phyloP scores from a whole-genome alignment of 75 land plant species.

The Sequoiadendron giganteum region DNA sequence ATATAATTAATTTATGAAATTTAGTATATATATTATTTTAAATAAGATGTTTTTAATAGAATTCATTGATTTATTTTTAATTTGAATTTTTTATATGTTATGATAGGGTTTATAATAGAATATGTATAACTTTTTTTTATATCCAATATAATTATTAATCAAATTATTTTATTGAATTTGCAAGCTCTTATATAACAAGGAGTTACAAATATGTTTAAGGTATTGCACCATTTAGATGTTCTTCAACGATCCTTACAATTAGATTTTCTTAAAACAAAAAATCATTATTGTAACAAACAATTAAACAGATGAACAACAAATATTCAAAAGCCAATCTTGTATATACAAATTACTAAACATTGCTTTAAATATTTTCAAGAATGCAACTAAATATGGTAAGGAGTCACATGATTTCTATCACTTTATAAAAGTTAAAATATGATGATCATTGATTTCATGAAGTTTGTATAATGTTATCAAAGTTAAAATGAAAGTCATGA shows the following conservation, averaged over 20 bases:
- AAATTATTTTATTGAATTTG: not conserved
- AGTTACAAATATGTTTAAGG: conserved; percentile 55
- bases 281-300: conserved; percentile 15
- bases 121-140: too few relatives aligned
- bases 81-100: too few relatives aligned
- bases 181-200: conserved; percentile 48
- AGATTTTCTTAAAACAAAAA: conserved; percentile 24
- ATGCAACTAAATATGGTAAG: conserved; percentile 12
- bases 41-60: too few relatives aligned
- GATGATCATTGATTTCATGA: not conserved
- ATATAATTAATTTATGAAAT: not conserved
- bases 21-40: too few relatives aligned
- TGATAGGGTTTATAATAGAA: too few relatives aligned
- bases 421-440: not conserved
- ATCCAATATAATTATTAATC: too few relatives aligned
- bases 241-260: conserved; percentile 33
- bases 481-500: too few relatives aligned
- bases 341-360: conserved; percentile 48
- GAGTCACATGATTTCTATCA: not conserved
- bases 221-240: conserved; percentile 47
- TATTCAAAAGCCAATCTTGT: conserved; percentile 16
- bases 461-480: too few relatives aligned
- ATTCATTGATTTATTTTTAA: too few relatives aligned
- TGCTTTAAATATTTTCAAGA: conserved; percentile 20
- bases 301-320: conserved; percentile 11